phyloP scores from a whole-genome alignment of 164 flowering plant species.

The Chloranthus sessilifolius region DNA sequence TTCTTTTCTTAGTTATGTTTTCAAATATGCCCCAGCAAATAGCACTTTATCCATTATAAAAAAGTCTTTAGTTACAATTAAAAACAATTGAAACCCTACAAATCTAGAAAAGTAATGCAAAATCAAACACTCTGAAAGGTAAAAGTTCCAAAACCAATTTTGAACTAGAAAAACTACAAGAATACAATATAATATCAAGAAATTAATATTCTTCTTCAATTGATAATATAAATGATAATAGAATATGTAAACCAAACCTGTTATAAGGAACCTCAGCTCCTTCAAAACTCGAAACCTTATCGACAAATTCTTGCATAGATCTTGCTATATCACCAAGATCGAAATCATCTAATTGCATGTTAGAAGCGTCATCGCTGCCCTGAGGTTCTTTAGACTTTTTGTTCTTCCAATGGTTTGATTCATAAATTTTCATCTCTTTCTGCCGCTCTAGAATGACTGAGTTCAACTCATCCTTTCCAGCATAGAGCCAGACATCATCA shows the following conservation, averaged over 20 bases:
- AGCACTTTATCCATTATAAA: too few relatives aligned
- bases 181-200: too few relatives aligned
- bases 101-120: neutral
- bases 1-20: too few relatives aligned
- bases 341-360: conserved; percentile 31
- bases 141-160: neutral
- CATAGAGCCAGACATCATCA: conserved; percentile 90
- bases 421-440: conserved; percentile 78
- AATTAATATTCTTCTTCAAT: too few relatives aligned
- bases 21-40: too few relatives aligned
- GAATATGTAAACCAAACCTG: too few relatives aligned
- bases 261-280: conserved; percentile 83
- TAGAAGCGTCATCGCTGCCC: conserved; percentile 30
- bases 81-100: conserved; percentile 42
- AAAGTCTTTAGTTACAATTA: too few relatives aligned
- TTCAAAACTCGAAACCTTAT: conserved; percentile 68
- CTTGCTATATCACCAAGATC: conserved; percentile 64
- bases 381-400: conserved; percentile 43
- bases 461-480: conserved; percentile 83
- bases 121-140: neutral
- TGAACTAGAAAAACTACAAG: too few relatives aligned
- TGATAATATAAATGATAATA: too few relatives aligned
- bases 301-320: conserved; percentile 71
- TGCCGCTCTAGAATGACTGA: conserved; percentile 72
- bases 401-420: conserved; percentile 39